Conservation (phyloP, 1,284 basidiomycete species). For the Sanghuangporus weigelae region DNA sequence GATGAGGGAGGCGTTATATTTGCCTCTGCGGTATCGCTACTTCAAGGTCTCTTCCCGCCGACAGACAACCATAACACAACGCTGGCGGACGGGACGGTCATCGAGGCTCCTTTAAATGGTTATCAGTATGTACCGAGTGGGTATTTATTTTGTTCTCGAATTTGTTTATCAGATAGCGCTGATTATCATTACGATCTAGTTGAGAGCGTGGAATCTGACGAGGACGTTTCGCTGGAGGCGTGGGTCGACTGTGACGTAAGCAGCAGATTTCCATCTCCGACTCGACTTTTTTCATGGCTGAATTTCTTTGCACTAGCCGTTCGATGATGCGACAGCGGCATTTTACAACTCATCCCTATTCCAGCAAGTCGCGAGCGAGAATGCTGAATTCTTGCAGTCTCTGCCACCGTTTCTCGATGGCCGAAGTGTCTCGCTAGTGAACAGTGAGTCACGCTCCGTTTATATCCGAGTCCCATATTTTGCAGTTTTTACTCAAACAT, state of each 20-base stretch:
- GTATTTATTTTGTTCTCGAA: background rate
- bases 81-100: conserved; percentile 37
- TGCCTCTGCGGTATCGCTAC: conserved; percentile 41
- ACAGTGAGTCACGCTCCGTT: conserved; percentile 32
- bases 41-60: conserved; percentile 33
- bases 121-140: conserved; percentile 31
- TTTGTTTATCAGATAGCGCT: background rate
- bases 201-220: conserved; percentile 34
- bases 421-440: conserved; percentile 35
- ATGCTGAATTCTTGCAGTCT: conserved; percentile 37
- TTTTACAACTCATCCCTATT: conserved; percentile 31
- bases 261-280: background rate
- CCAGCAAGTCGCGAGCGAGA: conserved; percentile 27
- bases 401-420: conserved; percentile 36
- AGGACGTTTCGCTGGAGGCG: conserved; percentile 38
- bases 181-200: conserved; percentile 19
- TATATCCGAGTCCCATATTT: background rate
- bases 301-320: conserved; percentile 11
- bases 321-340: conserved; percentile 15
- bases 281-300: background rate
- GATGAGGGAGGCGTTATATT: conserved; percentile 48
- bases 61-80: conserved; percentile 27
- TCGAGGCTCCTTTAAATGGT: conserved; percentile 35
- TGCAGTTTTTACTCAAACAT: background rate
- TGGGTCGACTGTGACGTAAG: conserved; percentile 35